Conservation (phyloP, 1,284 basidiomycete species). For the Trichosporon asahii region DNA sequence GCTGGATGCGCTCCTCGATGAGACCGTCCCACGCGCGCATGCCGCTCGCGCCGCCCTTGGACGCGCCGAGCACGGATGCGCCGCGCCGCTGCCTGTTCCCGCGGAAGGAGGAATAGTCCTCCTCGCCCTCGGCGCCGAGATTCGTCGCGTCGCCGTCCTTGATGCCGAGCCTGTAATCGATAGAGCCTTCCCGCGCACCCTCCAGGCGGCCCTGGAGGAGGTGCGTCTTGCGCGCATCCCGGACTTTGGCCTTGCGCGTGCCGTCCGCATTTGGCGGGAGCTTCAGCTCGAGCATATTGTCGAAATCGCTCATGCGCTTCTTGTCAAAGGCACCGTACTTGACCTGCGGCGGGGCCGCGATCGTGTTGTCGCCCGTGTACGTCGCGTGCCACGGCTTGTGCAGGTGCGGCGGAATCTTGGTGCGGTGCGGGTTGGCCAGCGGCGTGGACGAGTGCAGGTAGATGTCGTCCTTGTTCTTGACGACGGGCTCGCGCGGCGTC, state of each 20-base stretch:
- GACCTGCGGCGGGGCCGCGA: constrained; percentile 33
- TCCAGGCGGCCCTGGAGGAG: constrained; percentile 61
- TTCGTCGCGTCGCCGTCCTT: constrained; percentile 55
- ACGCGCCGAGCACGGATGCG: constrained; percentile 43
- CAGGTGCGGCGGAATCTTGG: constrained; percentile 46
- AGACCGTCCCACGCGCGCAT: constrained; percentile 71
- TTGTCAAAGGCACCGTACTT: constrained; percentile 45
- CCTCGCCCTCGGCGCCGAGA: constrained; percentile 22
- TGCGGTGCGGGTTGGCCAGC: constrained; percentile 31
- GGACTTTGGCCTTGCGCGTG: constrained; percentile 56
- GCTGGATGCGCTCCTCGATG: constrained; percentile 72
- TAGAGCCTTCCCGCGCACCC: constrained; percentile 64
- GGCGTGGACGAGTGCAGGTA: not conserved
- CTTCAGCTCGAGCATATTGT: constrained; percentile 43
- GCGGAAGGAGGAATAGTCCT: constrained; percentile 56
- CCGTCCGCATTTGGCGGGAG: constrained; percentile 55
- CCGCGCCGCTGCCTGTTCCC: constrained; percentile 57
- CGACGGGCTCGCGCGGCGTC: constrained; percentile 27
- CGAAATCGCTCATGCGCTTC: constrained; percentile 25
- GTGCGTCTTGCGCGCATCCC: constrained; percentile 58
- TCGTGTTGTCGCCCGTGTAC: constrained; percentile 38
- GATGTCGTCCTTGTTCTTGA: not conserved
- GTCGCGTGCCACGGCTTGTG: constrained; percentile 50
- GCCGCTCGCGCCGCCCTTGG: constrained; percentile 47
- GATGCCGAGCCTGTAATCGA: constrained; percentile 64